Conservation (phyloP, 331 rosid genomes). For the Telfairia occidentalis region DNA sequence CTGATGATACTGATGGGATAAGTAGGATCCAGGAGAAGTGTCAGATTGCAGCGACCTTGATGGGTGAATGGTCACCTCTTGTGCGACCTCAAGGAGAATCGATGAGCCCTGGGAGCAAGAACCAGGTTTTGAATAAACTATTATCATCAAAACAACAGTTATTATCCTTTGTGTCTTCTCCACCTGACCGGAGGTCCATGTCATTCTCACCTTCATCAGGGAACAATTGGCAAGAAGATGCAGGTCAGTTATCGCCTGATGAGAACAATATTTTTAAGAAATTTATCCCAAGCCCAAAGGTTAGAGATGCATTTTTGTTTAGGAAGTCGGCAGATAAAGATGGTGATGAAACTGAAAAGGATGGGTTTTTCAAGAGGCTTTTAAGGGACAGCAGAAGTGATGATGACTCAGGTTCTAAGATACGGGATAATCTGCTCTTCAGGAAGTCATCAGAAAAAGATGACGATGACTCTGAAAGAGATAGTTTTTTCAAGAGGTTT, state of each 20-base stretch:
- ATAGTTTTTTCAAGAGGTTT: slow-evolving; percentile 66
- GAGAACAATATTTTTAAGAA: slow-evolving; percentile 72
- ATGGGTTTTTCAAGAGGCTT: slow-evolving; percentile 87
- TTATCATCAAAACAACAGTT: slow-evolving; percentile 71
- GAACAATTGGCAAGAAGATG: slow-evolving; percentile 43
- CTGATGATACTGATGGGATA: slow-evolving; percentile 88
- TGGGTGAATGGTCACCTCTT: slow-evolving; percentile 84
- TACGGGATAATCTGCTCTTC: slow-evolving; percentile 57
- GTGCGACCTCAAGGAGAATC: slow-evolving; percentile 43
- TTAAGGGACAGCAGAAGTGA: slow-evolving; percentile 69
- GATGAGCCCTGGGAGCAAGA: slow-evolving; percentile 53
- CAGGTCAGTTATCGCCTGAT: slow-evolving; percentile 43
- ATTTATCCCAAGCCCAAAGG: slow-evolving; percentile 71
- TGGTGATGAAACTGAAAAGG: slow-evolving; percentile 64
- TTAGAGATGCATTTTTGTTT: slow-evolving; percentile 76
- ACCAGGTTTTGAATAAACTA: slow-evolving; percentile 63
- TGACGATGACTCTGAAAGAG: slow-evolving; percentile 65
- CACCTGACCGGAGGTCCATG: slow-evolving; percentile 48
- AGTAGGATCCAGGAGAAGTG: slow-evolving; percentile 83
- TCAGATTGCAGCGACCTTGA: slow-evolving; percentile 75
- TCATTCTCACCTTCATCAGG: slow-evolving; percentile 54
- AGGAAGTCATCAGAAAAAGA: slow-evolving; percentile 70
- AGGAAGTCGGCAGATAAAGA: slow-evolving; percentile 79
- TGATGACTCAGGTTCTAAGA: slow-evolving; percentile 59
- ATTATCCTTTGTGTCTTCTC: slow-evolving; percentile 62